Percentiles rank a stretch among this genome's conserved stretches.
Conservation (phyloP, 306 rosid genomes). For the Pueraria montana region DNA sequence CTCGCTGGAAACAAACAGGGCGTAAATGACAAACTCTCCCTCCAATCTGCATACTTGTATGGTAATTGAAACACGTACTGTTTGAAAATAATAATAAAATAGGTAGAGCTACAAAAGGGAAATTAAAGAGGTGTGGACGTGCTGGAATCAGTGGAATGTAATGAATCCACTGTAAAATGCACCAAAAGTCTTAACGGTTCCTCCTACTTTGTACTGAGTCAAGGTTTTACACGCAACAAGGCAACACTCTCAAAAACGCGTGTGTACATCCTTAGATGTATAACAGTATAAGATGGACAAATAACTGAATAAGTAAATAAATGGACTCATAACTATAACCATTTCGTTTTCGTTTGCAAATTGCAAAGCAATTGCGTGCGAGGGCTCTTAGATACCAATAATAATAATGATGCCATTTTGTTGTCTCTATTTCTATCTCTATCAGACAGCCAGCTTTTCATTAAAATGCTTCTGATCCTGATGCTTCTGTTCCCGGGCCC, state of each 20-base stretch:
- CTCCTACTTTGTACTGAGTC: neutral
- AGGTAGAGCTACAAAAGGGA: neutral
- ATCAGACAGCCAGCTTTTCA: constrained; percentile 41
- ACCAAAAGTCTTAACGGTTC: neutral
- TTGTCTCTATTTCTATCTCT: neutral
- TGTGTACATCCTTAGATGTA: neutral
- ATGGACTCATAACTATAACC: neutral
- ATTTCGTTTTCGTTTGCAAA: neutral
- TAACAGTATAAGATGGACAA: neutral
- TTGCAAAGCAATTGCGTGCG: neutral
- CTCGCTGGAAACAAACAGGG: too few species aligned
- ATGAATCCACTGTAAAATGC: neutral
- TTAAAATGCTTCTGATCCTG: constrained; percentile 44
- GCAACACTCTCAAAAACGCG: neutral
- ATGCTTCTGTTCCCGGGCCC: constrained; percentile 41
- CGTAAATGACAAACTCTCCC: too few species aligned
- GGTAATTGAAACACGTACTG: neutral
- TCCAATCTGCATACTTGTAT: neutral
- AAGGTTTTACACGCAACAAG: constrained; percentile 27
- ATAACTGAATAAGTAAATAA: neutral
- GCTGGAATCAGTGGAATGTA: too few species aligned
- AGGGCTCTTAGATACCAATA: neutral
- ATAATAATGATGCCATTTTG: neutral
- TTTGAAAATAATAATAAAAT: too few species aligned
- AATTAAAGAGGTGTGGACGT: too few species aligned